A percentile compares a stretch with the other conserved stretches of the same genome.
These are phyloP conservation scores for Neonectria punicea DNA, from an alignment of 2,329 filamentous ascomycete genomes.

Conservation along the genomic window DNA sequence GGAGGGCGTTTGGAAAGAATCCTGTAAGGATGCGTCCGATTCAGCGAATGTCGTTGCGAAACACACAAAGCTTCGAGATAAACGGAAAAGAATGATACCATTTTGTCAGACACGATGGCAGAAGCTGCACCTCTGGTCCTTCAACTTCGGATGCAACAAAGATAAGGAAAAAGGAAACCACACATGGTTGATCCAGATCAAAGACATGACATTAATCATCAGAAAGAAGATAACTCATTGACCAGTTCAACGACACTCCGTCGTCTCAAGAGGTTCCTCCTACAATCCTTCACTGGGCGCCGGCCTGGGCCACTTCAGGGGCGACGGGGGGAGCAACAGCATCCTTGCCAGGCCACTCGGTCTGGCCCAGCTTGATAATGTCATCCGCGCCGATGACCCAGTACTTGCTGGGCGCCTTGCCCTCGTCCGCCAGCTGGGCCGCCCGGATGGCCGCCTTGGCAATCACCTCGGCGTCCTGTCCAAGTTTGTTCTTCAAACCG, in stretches of 20 bases:
- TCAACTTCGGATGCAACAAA: not conserved
- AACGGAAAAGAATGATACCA: not conserved
- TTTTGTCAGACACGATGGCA: not conserved
- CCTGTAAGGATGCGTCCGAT: not conserved
- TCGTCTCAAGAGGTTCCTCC: not conserved
- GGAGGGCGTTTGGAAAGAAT: not conserved
- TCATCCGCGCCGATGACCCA: constrained; percentile 71
- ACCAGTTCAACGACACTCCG: not conserved
- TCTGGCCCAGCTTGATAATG: constrained; percentile 74
- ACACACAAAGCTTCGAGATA: no score
- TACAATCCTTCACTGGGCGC: not conserved
- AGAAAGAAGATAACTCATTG: not conserved
- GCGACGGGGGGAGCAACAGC: constrained; percentile 1
- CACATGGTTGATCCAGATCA: not conserved
- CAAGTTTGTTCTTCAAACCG: constrained; percentile 71
- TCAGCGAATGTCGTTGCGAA: not conserved
- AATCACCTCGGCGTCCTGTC: constrained; percentile 80
- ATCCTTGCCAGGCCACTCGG: constrained; percentile 60
- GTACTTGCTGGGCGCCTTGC: constrained; percentile 67
- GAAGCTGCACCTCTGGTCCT: not conserved
- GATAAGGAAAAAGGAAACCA: not conserved
- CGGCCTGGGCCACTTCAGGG: constrained; percentile 19
- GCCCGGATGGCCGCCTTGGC: constrained; percentile 73
- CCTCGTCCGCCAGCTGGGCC: constrained; percentile 65
- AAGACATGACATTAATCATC: not conserved